These are phyloP conservation scores for Russula compacta DNA, from an alignment of 768 basidiomycete genomes.

Conservation along the genomic window DNA sequence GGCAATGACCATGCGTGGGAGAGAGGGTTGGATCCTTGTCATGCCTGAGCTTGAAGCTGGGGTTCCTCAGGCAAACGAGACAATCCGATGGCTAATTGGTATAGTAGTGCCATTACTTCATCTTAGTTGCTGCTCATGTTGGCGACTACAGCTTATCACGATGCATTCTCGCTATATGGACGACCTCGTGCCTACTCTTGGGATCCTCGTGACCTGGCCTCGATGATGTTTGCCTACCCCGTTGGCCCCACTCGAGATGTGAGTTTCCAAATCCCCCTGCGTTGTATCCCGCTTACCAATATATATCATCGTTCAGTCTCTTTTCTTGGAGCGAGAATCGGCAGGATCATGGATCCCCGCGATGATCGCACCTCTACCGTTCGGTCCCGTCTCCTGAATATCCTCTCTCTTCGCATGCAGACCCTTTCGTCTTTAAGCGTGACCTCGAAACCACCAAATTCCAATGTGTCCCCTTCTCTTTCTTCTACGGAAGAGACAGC, in stretches of 20 bases:
- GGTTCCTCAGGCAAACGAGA: slow-evolving; percentile 60
- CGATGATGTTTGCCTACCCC: slow-evolving; percentile 93
- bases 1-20: slow-evolving; percentile 49
- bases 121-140: slow-evolving; percentile 11
- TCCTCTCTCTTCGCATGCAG: slow-evolving; percentile 59
- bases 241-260: slow-evolving; percentile 79
- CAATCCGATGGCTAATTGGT: slow-evolving; percentile 90
- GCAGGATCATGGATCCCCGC: slow-evolving; percentile 66
- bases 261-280: slow-evolving; percentile 26
- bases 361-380: slow-evolving; percentile 69
- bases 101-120: slow-evolving; percentile 23
- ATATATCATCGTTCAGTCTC: slow-evolving; percentile 37
- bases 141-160: slow-evolving; percentile 55
- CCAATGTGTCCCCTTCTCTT: slow-evolving; percentile 7
- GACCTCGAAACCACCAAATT: neutral
- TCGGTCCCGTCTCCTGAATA: slow-evolving; percentile 50
- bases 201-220: slow-evolving; percentile 75
- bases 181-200: slow-evolving; percentile 79
- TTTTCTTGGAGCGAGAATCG: slow-evolving; percentile 81
- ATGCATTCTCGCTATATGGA: slow-evolving; percentile 83
- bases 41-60: slow-evolving; percentile 79
- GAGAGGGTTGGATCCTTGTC: slow-evolving; percentile 80
- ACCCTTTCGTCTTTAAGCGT: slow-evolving; percentile 22
- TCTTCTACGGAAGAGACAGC: slow-evolving; percentile 1
- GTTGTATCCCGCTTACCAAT: neutral